Evolutionary conservation across 805 yeast species (phyloP).

Genomic region (Spathaspora arborariae): DNA sequence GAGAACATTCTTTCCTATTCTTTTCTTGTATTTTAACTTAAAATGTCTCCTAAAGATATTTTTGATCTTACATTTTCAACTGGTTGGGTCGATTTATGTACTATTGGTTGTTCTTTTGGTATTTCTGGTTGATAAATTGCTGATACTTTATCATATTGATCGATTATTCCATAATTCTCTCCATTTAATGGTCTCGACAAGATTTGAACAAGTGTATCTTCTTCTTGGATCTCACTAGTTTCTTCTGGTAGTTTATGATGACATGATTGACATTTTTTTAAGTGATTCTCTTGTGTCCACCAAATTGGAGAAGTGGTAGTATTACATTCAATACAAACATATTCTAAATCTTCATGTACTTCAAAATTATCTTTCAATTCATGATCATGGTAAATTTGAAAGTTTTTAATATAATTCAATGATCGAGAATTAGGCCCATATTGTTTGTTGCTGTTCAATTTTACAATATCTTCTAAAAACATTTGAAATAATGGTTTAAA

Average conservation of each 20-base stretch:
- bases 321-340: conserved; percentile 13
- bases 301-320: conserved; percentile 33
- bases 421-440: conserved; percentile 34
- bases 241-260: conserved; percentile 19
- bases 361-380: background rate
- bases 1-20: too few relatives aligned
- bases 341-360: too few relatives aligned
- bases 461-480: conserved; percentile 35
- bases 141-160: conserved; percentile 19
- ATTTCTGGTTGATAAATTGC: conserved; percentile 1
- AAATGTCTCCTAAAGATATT: conserved; percentile 19
- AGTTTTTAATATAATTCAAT: conserved; percentile 21
- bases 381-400: background rate
- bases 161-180: conserved; percentile 26
- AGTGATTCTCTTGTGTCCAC: conserved; percentile 20
- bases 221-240: conserved; percentile 9
- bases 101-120: background rate
- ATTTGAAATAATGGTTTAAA: conserved; percentile 35
- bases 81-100: background rate
- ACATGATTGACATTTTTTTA: conserved; percentile 29
- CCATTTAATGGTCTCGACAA: conserved; percentile 30
- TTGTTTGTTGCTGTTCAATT: conserved; percentile 9
- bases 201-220: conserved; percentile 14
- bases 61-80: conserved; percentile 10
- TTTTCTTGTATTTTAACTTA: conserved; percentile 13